Base-by-base conservation (phyloP, 2,329 filamentous ascomycete genomes). In the Didymella sp. region DNA sequence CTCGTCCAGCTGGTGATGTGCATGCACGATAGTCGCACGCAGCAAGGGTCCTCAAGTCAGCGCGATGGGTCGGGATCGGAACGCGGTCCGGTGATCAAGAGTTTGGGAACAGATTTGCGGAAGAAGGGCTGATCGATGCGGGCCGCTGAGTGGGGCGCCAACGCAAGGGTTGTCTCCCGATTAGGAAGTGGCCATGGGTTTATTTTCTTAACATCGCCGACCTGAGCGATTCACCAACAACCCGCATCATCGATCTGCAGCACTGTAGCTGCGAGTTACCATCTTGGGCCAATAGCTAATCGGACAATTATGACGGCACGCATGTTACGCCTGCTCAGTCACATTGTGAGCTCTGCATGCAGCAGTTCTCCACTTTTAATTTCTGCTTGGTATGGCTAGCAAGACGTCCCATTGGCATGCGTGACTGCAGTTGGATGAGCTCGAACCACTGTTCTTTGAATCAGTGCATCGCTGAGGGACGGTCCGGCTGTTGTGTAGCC, bases 161-260 rank as follows among this genome's bases (percentile, higher is more conserved):
- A 31, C 8, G 17, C 27, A 54, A 22, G 35, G 21, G 19, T 24
- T 8, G 6, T 25, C 11, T 6, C 46, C 27, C 31, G 4, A 44
- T 44, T 38, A 17, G 38, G 45, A 31, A 49, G 12, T 27, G 28
- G 30, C 4, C 12, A 24, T n/a, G 22, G 25, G 38, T 25, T 41
- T 12, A 13, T 41, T 41, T 22, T n/a, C 38, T 41, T 5, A 41
- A 41, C 38, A 25, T 41, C 38, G 38, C 38, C 38, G 38, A 41
- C 38, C n/a, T 41, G 21, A 19, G n/a, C 22, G 38, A n/a, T 38
- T 38, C 19, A 37, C 19, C 47, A 4, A 25, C 43, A 38, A 25
- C 25, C 35, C 25, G 53, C 56, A 56, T 48, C 51, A 59, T 61
- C 58, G 58, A 63, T 63, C 62, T 57, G 31, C 58, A 50, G 2